A percentile compares a stretch with the other conserved stretches of the same genome.
These are phyloP conservation scores for Sesbania bispinosa DNA, from an alignment of 306 rosid genomes.

Conservation along the genomic window DNA sequence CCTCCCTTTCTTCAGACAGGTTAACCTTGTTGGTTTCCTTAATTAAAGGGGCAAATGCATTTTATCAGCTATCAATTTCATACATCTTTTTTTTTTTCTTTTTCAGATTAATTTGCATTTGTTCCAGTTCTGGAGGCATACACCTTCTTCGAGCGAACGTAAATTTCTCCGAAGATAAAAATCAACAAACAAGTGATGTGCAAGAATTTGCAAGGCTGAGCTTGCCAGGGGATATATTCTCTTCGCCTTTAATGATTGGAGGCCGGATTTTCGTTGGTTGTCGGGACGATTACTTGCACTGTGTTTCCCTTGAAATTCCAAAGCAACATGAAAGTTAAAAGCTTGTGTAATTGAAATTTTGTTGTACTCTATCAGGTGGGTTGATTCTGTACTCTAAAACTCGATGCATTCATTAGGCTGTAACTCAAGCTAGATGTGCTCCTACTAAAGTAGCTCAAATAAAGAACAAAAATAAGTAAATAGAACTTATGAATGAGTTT, in stretches of 20 bases:
- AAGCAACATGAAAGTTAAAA: conserved; percentile 10
- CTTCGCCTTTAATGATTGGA: conserved; percentile 83
- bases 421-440: too few species aligned
- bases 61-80: neutral
- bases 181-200: conserved; percentile 29
- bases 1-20: conserved; percentile 58
- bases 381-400: too few species aligned
- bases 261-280: conserved; percentile 82
- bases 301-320: conserved; percentile 47
- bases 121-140: conserved; percentile 78
- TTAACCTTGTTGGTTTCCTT: conserved; percentile 23
- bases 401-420: too few species aligned
- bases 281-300: conserved; percentile 76
- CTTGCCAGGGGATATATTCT: conserved; percentile 68
- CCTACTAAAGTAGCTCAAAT: too few species aligned
- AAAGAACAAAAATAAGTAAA: too few species aligned
- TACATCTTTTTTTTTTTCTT: neutral
- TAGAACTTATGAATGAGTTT: too few species aligned
- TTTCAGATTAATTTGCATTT: conserved; percentile 67
- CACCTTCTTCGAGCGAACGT: conserved; percentile 47
- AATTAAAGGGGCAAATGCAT: neutral
- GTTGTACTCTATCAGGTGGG: neutral
- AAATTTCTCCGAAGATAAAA: conserved; percentile 6
- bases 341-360: neutral
- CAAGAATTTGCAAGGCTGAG: conserved; percentile 57